Evolutionary conservation across 2,329 filamentous ascomycete species (phyloP), one percentile per base, ranked within the genome.

Genomic region (Arthrobotrys pseudoclavata): DNA sequence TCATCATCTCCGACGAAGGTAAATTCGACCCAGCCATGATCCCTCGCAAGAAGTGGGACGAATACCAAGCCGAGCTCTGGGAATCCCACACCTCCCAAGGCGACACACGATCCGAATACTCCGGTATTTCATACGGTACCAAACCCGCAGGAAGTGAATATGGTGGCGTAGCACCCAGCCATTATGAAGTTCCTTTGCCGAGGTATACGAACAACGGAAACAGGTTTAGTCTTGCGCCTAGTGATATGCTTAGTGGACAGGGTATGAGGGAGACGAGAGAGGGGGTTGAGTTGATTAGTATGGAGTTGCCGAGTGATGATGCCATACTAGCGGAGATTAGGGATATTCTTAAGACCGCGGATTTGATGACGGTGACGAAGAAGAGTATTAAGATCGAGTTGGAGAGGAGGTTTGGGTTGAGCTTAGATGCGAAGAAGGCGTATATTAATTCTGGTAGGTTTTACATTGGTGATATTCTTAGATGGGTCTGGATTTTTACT

Each of bases 41-140:
- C 80, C 96, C 96, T 20, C 92, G 93, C 85, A 99, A 98, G 90
- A 96, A 92, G 87, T 99, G 96, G 96, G 96, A 99, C 84, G 96
- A 99, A 82, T 99, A 98, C 84, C 96, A 99, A 84, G 92, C 92
- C 79, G 96, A 98, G 87, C 90, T 99, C 52, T 99, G 95, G 96
- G 96, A 99, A 83, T 91, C 92, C 0, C 93, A 97, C 85, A 96
- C 89, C 5, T 87, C 92, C n/a, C 89, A 90, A 80, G 47, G 50
- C 10, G 96, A 99, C 83, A 86, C 90, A 24, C 91, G 88, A 76
- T 97, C 94, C 9, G 95, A 97, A 84, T 86, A 95, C 64, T 97
- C 94, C n/a, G 95, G 95, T 72, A 92, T 93, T 86, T 96, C 92
- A 69, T 99, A 98, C 83, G 95, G 90, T 69, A 99, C 96, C 79